Base-by-base conservation (phyloP, 345 rosid species). In the Cardamine chenopodiifolia region DNA sequence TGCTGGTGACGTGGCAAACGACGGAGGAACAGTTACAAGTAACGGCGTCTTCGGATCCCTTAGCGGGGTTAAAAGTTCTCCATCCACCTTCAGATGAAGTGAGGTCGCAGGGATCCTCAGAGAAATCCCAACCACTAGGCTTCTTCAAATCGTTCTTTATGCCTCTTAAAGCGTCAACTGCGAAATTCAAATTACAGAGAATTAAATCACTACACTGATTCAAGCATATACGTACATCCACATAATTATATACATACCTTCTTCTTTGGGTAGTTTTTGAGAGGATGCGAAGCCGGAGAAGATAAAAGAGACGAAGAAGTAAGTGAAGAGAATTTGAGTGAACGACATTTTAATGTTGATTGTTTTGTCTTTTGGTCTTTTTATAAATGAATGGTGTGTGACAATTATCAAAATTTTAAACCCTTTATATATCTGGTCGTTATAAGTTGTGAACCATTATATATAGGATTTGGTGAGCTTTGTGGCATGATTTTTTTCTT, bases 81-180 rank as follows among this genome's bases (percentile, higher is more conserved):
- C 93, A 87, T 9, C 86, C 83, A 7, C 73, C 77, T 0, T 31
- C 5, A 2, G 55, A 2, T 7, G 73, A 61, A 45, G 57, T 5
- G 8, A 48, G 37, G 76, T 79, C 73, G 73, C 92, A 88, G 17
- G 90, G 92, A 79, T 91, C 88, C 8, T 81, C 81, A 8, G 13
- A 40, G 49, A 85, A 90, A 12, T 85, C 52, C 93, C 93, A 90
- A 11, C 34, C 34, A 6, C 71, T 40, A 6, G 0, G 78, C 68
- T 86, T 88, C 63, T 85, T 82, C 45, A 90, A 18, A 15, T 45
- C 83, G 66, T 52, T 80, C 23, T 70, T 86, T 79, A 88, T 72
- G 12, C 71, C 81, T 35, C 35, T 63, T 34, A 90, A 58, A 45
- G 82, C 83, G 14, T 84, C 73, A 68, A 88, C 91, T 88, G 80